Evolutionary conservation across 2,329 filamentous ascomycete genomes (phyloP).

Genomic region (Arthrinium puccinioides): DNA sequence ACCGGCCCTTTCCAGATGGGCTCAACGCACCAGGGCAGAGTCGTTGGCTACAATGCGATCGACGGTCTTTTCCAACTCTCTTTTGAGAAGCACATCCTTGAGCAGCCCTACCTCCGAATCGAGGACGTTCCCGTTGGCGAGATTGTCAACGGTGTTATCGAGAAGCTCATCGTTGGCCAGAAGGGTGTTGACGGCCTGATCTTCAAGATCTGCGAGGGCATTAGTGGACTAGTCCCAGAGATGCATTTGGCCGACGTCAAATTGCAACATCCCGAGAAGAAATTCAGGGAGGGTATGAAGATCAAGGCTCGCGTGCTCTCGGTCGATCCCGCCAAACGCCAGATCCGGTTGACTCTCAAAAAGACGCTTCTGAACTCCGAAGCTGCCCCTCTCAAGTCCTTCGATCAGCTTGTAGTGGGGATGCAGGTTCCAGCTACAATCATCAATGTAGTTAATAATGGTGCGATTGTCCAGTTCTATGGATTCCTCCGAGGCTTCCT

Average conservation of each 20-base stretch:
- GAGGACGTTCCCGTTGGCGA: conserved; percentile 82
- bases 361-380: conserved; percentile 92
- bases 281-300: conserved; percentile 79
- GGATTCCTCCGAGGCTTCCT: conserved; percentile 77
- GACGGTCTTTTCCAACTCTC: conserved; percentile 84
- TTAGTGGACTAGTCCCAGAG: conserved; percentile 82
- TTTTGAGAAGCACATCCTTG: conserved; percentile 71
- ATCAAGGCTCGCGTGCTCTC: conserved; percentile 84
- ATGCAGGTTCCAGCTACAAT: conserved; percentile 81
- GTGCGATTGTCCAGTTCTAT: conserved; percentile 91
- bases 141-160: conserved; percentile 73
- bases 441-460: conserved; percentile 68
- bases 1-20: conserved; percentile 73
- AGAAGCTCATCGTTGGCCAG: conserved; percentile 73
- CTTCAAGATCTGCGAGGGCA: conserved; percentile 76
- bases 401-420: conserved; percentile 65
- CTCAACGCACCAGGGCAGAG: conserved; percentile 70
- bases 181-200: conserved; percentile 76
- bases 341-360: conserved; percentile 84
- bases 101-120: conserved; percentile 83
- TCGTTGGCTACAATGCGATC: conserved; percentile 79
- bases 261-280: conserved; percentile 90
- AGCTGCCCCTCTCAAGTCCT: conserved; percentile 68
- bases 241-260: conserved; percentile 83
- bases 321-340: conserved; percentile 64